Evolutionary conservation across 257 asterid species (phyloP), one percentile per base, ranked within the genome.

Genomic region (Fraxinus cuspidata): DNA sequence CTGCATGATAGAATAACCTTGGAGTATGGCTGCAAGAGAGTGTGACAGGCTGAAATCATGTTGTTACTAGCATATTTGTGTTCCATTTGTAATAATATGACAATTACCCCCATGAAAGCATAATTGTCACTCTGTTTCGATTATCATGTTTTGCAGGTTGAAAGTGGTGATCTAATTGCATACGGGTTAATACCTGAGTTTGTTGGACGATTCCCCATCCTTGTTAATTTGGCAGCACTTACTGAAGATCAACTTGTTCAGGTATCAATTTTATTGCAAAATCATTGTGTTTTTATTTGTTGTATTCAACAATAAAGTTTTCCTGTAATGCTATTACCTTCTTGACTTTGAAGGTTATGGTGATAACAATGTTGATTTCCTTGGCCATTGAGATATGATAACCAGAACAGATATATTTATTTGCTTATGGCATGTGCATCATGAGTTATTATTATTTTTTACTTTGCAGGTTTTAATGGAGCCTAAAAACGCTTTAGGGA

Each of bases 211-310:
- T 96, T 96, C 70, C 99, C 99, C 2, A 83, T 96, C 76, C 97
- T 93, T 77, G 98, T 93, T 79, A 93, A 86, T 87, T 90, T 96
- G 90, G 88, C 87, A 32, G 99, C 99, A 38, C 94, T 96, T 71
- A 89, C 98, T n/a, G 98, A 96, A 88, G 86, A 92, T 68, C 99
- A 96, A 88, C 97, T 96, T 27, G 97, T 96, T 83, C 99, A 96
- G 99, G 99, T 96, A 77, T 73, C 35, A 60, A 28, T 56, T 68
- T 47, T 80, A 11, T 80, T 63, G 7, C 53, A 25, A 11, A 35
- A 63, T 72, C 31, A 21, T 63, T 67, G 10, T 74, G 40, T 67
- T 56, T 67, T 56, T 21, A 51, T 60, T 49, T 78, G 66, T 74
- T 56, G 56, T 78, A 51, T 19, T 51, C 23, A 1, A 51, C 60